These are phyloP conservation scores for Agrostemma githago DNA, from an alignment of 148 eudicot genomes.

Conservation along the genomic window DNA sequence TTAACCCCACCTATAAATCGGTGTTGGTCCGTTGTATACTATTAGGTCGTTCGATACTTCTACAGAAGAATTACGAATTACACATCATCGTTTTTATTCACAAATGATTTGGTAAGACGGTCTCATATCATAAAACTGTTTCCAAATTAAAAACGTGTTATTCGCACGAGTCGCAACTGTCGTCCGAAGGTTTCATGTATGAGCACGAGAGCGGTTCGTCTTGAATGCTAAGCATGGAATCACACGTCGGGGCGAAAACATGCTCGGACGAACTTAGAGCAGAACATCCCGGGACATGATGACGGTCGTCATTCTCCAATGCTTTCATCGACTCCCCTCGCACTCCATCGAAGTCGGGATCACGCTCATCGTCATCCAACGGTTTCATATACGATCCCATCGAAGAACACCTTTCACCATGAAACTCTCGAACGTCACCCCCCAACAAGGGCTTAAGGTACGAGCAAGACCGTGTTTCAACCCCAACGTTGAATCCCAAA, in stretches of 20 bases:
- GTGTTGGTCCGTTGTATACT: too few species aligned
- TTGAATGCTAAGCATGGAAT: conserved; percentile 32
- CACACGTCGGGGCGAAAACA: neutral
- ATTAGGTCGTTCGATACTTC: too few species aligned
- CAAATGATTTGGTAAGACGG: too few species aligned
- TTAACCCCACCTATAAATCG: too few species aligned
- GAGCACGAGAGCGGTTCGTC: conserved; percentile 47
- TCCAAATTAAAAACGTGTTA: neutral
- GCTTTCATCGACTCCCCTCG: conserved; percentile 49
- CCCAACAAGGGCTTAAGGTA: conserved; percentile 41
- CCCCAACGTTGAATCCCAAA: conserved; percentile 35
- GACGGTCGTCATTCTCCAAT: conserved; percentile 48
- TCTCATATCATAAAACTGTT: too few species aligned
- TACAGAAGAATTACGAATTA: too few species aligned
- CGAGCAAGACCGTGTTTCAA: conserved; percentile 49
- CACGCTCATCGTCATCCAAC: conserved; percentile 53
- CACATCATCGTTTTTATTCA: too few species aligned
- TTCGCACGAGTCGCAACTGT: conserved; percentile 32
- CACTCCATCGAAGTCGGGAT: conserved; percentile 32
- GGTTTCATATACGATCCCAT: conserved; percentile 54
- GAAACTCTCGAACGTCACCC: conserved; percentile 52
- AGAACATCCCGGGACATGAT: conserved; percentile 40
- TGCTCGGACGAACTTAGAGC: conserved; percentile 24
- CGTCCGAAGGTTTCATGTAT: conserved; percentile 50
- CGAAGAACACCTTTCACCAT: conserved; percentile 37